phyloP scores from a whole-genome alignment of 768 basidiomycete genomes.

The Sporobolomyces roseus region DNA sequence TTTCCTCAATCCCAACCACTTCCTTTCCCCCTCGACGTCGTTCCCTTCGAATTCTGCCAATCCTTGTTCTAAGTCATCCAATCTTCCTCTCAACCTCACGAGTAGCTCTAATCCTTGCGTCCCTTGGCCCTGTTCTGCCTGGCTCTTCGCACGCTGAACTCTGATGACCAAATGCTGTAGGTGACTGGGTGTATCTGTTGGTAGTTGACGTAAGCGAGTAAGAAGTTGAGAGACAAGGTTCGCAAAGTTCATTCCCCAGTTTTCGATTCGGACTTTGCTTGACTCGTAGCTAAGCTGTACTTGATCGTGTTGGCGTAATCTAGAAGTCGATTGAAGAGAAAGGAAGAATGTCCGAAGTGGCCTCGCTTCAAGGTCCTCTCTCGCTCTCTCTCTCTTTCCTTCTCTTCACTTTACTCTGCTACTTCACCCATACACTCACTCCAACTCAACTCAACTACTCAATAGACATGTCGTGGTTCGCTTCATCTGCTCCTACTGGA shows the following conservation, averaged over 20 bases:
- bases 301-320: no score
- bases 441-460: background rate
- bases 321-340: no score
- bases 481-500: slow-evolving; percentile 27
- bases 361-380: no score
- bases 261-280: background rate
- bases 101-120: background rate
- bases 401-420: background rate
- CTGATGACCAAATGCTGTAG: slow-evolving; percentile 2
- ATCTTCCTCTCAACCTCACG: background rate
- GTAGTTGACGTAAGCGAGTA: background rate
- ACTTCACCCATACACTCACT: background rate
- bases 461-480: slow-evolving; percentile 40
- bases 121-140: background rate
- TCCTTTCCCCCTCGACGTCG: background rate
- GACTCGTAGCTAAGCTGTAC: no score
- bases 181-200: background rate
- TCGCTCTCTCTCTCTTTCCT: background rate
- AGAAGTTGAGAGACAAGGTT: background rate
- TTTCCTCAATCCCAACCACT: background rate
- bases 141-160: slow-evolving; percentile 1
- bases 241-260: background rate
- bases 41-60: background rate
- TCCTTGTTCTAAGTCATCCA: background rate
- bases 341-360: no score